A percentile compares a stretch with the other conserved stretches of the same genome.
Evolutionary conservation across 108 stramenopile genomes (phyloP).

Genomic region (Cyclostephanos tholiformis): DNA sequence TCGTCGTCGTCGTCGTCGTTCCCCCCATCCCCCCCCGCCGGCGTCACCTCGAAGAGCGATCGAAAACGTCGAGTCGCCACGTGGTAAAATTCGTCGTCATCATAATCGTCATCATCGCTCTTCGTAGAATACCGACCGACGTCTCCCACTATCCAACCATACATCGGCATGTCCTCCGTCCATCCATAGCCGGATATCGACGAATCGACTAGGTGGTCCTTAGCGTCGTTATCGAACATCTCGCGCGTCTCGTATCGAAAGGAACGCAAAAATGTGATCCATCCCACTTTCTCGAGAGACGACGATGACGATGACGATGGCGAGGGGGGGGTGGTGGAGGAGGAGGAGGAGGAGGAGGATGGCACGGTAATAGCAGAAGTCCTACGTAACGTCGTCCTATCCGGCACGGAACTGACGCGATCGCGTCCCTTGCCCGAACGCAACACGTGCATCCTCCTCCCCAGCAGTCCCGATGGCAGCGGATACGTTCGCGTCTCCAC

Average conservation of each 20-base stretch:
- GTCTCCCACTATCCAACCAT: slow-evolving; percentile 69
- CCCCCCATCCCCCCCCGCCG: too few species aligned
- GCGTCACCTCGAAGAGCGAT: slow-evolving; percentile 31
- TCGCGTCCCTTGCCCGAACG: slow-evolving; percentile 56
- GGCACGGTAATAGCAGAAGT: too few species aligned
- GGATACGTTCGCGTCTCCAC: slow-evolving; percentile 76
- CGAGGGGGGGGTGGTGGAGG: too few species aligned
- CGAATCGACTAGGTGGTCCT: slow-evolving; percentile 57
- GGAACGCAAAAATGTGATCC: slow-evolving; percentile 56
- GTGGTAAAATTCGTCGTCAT: not conserved
- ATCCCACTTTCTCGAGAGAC: slow-evolving; percentile 59
- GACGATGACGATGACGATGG: slow-evolving; percentile 9
- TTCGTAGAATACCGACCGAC: slow-evolving; percentile 10
- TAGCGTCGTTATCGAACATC: slow-evolving; percentile 63
- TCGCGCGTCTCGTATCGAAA: slow-evolving; percentile 40
- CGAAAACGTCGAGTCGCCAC: slow-evolving; percentile 23
- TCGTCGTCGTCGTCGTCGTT: not conserved
- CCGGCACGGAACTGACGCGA: slow-evolving; percentile 53
- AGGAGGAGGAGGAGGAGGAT: too few species aligned
- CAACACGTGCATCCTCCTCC: slow-evolving; percentile 57
- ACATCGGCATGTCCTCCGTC: slow-evolving; percentile 61
- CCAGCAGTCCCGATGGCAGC: slow-evolving; percentile 63
- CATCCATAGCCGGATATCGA: slow-evolving; percentile 63
- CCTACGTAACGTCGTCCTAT: slow-evolving; percentile 13
- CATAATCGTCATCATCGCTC: slow-evolving; percentile 5